Conservation (phyloP, 2,329 filamentous ascomycete species). For the Neopestalotiopsis sp. region DNA sequence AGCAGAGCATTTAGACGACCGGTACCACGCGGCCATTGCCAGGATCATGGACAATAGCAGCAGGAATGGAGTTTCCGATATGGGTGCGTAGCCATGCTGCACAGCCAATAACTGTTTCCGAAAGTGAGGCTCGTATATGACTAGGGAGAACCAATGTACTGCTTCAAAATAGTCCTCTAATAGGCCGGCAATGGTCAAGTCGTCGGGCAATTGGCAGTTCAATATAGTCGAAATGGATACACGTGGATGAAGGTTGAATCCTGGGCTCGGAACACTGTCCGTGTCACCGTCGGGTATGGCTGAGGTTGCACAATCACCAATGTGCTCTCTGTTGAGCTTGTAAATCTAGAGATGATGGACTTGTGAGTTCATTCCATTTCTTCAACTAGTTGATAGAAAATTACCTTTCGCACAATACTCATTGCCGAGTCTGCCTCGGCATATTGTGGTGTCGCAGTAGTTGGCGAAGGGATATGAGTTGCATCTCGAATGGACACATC, state of each 20-base stretch:
- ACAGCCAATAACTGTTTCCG: background rate
- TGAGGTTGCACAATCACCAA: background rate
- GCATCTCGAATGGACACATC: no score
- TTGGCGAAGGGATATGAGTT: background rate
- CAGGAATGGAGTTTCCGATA: background rate
- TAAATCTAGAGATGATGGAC: background rate
- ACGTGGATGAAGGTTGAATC: background rate
- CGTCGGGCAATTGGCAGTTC: background rate
- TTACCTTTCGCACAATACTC: background rate
- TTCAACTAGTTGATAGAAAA: no score
- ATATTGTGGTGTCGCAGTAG: background rate
- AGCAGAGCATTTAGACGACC: background rate
- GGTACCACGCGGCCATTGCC: background rate
- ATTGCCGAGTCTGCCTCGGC: background rate
- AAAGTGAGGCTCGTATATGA: constrained; percentile 1
- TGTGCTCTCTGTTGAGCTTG: background rate
- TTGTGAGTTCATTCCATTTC: no score
- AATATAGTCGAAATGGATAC: background rate
- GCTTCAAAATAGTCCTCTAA: background rate
- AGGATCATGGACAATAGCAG: background rate
- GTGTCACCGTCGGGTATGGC: background rate
- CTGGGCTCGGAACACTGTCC: background rate
- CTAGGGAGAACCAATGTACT: constrained; percentile 2
- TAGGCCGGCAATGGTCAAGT: background rate
- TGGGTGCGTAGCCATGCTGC: background rate